phyloP scores from a whole-genome alignment of 192 early-diverging fungal species.

The Umbelopsis sp. region DNA sequence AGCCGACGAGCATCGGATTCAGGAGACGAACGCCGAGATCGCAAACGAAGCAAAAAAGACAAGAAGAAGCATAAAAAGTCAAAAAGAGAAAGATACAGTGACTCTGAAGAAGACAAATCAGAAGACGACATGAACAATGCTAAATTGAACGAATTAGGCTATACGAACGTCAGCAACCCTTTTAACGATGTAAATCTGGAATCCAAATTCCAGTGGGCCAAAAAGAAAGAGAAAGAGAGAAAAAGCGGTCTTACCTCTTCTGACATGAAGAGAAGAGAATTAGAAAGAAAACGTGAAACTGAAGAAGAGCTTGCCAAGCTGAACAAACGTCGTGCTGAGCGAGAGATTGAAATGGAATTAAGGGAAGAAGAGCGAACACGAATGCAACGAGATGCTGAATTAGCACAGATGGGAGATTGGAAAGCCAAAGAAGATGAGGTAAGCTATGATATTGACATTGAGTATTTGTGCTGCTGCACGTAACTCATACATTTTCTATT shows the following conservation, averaged over 20 bases:
- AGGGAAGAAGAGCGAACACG: conserved; percentile 80
- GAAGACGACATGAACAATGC: conserved; percentile 9
- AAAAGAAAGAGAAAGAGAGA: conserved; percentile 85
- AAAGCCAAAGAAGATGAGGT: conserved; percentile 85
- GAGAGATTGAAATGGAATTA: conserved; percentile 80
- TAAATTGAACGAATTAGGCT: conserved; percentile 40
- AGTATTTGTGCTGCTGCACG: not conserved
- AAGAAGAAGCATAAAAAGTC: conserved; percentile 33
- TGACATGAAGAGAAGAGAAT: conserved; percentile 60
- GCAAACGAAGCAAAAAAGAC: conserved; percentile 22
- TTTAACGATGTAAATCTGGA: conserved; percentile 80
- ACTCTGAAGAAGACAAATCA: conserved; percentile 16
- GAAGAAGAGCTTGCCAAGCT: conserved; percentile 82
- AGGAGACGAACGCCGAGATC: conserved; percentile 12
- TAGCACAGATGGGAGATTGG: conserved; percentile 94
- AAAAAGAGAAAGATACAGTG: conserved; percentile 17
- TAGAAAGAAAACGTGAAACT: conserved; percentile 62
- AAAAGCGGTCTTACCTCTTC: conserved; percentile 59
- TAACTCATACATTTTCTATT: not conserved
- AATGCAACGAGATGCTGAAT: conserved; percentile 83
- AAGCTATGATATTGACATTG: not conserved
- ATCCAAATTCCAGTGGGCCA: conserved; percentile 92
- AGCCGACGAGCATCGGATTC: conserved; percentile 25
- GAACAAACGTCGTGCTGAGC: conserved; percentile 75
- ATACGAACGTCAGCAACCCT: conserved; percentile 78